Evolutionary conservation across 768 basidiomycete species (phyloP).

Genomic region (Mycena epipterygia): DNA sequence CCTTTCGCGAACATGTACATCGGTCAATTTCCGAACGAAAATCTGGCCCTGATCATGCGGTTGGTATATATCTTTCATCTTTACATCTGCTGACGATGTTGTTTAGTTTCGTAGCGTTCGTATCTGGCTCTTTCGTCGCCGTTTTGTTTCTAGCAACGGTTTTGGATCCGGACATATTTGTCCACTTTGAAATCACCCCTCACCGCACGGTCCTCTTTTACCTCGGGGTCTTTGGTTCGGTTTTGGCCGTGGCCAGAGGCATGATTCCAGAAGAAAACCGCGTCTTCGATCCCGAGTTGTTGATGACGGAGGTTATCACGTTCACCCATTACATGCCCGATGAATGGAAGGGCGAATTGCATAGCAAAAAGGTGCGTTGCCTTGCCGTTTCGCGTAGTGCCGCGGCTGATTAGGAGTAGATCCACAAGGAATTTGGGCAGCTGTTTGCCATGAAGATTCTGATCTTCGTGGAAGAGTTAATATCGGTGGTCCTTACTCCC

Average conservation of each 20-base stretch:
- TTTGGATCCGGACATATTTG: conserved; percentile 92
- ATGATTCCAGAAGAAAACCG: conserved; percentile 97
- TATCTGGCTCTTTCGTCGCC: conserved; percentile 96
- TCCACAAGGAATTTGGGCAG: conserved; percentile 91
- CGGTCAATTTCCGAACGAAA: conserved; percentile 97
- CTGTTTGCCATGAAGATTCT: conserved; percentile 94
- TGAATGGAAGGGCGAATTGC: conserved; percentile 90
- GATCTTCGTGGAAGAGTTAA: conserved; percentile 88
- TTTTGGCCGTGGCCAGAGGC: conserved; percentile 91
- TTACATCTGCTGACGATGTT: neutral
- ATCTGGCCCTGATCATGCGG: conserved; percentile 91
- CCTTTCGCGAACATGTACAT: conserved; percentile 95
- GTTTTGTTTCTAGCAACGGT: conserved; percentile 94
- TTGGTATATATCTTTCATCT: conserved; percentile 52
- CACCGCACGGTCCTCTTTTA: conserved; percentile 97
- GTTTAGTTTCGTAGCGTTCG: conserved; percentile 91
- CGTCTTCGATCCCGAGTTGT: conserved; percentile 93
- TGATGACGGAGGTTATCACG: conserved; percentile 92
- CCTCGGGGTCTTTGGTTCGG: conserved; percentile 86
- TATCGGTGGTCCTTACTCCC: conserved; percentile 94
- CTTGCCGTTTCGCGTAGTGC: neutral
- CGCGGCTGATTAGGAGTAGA: conserved; percentile 55
- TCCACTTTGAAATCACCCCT: conserved; percentile 95
- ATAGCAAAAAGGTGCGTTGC: conserved; percentile 82
- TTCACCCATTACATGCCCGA: conserved; percentile 98